Evolutionary conservation across 768 basidiomycete genomes (phyloP), one percentile per base, ranked within the genome.

Genomic region (Clitopilus passeckerianus): DNA sequence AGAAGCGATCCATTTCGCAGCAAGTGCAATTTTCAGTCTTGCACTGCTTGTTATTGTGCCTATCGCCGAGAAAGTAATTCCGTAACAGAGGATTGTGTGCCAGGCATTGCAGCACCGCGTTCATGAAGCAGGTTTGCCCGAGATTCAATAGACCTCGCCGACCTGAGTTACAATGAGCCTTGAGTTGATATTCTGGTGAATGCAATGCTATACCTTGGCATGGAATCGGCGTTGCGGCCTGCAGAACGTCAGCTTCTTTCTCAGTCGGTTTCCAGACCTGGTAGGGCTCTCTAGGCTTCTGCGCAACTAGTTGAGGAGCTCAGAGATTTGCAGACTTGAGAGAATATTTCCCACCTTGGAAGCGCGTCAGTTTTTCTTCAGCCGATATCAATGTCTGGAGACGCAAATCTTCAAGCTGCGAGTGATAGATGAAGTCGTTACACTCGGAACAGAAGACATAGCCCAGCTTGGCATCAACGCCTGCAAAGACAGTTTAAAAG

Each of bases 41-140:
- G 70, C 93, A 94, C 52, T 84, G 73, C 61, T 73, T 79, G 65
- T 73, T 79, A 67, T 95, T 93, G 69, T 98, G 96, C 69, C 86
- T 90, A 71, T 98, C 96, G 59, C 89, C 83, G 23, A 98, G 85
- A 67, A 94, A 98, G 70, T 90, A 92, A 65, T 92, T 90, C 34
- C 93, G 84, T 5, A 98, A 76, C 5, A 96, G 77, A 0, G 96
- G 95, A 65, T 97, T 98, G 72, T 93, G 90, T 7, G 91, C 78
- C 66, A 98, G 87, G 12, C 84, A 85, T 71, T 98, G 96, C 10
- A 98, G 80, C 20, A 97, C 86, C 56, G 89, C 93, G 63, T 93
- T 96, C 65, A 98, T 80, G 75, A 94, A 98, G 68, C 96, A 98
- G 0, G 95, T 98, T 70, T 94, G 89, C 1, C 93, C 93, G 0